A percentile compares a stretch with the other conserved stretches of the same genome.
Conservation (phyloP, 2,329 filamentous ascomycete genomes). For the Botrytis fabae region DNA sequence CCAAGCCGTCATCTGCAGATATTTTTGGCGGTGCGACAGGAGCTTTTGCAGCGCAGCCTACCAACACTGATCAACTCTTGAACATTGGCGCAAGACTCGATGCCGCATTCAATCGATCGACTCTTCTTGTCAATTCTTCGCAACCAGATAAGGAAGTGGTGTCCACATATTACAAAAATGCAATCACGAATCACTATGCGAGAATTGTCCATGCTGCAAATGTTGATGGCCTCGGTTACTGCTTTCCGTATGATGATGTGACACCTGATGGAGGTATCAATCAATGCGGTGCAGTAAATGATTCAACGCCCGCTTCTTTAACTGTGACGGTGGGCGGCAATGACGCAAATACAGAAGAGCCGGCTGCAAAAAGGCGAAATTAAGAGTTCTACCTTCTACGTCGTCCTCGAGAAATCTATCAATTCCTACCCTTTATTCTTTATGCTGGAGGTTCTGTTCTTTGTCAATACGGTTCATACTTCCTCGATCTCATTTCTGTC, state of each 20-base stretch:
- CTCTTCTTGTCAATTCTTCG: constrained; percentile 54
- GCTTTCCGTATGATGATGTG: constrained; percentile 73
- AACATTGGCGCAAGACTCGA: constrained; percentile 72
- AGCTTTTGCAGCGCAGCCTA: constrained; percentile 49
- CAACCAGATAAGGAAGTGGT: constrained; percentile 55
- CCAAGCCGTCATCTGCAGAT: constrained; percentile 57
- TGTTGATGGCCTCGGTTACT: constrained; percentile 62
- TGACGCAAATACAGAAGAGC: constrained; percentile 26
- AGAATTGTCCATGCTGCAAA: constrained; percentile 63
- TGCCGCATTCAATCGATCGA: constrained; percentile 74
- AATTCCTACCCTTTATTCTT: constrained; percentile 23
- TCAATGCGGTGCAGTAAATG: constrained; percentile 63
- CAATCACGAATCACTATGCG: constrained; percentile 65
- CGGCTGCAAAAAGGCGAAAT: neutral
- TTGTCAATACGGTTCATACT: constrained; percentile 24
- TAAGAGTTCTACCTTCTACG: neutral
- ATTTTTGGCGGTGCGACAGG: constrained; percentile 66
- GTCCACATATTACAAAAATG: constrained; percentile 52
- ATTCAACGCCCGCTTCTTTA: constrained; percentile 22
- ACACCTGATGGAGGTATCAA: constrained; percentile 54
- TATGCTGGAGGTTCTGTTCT: constrained; percentile 14
- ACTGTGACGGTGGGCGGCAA: constrained; percentile 32
- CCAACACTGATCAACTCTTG: constrained; percentile 45
- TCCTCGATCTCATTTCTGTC: constrained; percentile 27
- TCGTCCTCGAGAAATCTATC: constrained; percentile 6